Evolutionary conservation across 2,329 filamentous ascomycete genomes (phyloP), one percentile per base, ranked within the genome.

Genomic region (Aspergillus ustus): DNA sequence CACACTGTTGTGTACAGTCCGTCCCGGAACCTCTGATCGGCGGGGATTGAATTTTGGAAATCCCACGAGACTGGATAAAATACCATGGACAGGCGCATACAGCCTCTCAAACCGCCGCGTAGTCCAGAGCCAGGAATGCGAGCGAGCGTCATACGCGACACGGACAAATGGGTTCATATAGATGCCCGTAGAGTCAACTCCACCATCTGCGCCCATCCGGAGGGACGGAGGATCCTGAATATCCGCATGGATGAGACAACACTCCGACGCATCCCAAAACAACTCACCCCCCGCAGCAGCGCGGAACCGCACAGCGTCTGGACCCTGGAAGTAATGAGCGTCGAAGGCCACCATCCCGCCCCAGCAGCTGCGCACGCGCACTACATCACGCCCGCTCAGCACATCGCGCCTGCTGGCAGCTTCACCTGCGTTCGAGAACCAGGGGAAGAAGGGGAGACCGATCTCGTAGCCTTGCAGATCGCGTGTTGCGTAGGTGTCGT

Each of bases 131-230:
- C 85, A 88, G 1, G 77, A 75, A 11, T 90, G 80, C 0, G 86
- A 85, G 2, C 72, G 72, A 31, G 80, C 75, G 40, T 84, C 82
- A 72, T 92, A 92, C 1, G 90, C 86, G 3, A 91, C 88, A n/a
- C 90, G 85, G 46, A 92, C 84, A 70, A 85, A 92, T 0, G 90
- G 90, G 70, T 92, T 92, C 80, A 92, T 85, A 70, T 86, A 92
- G 52, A 91, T 87, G 1, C 85, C 86, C 19, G 15, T n/a, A n/a
- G n/a, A n/a, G n/a, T n/a, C n/a, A n/a, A n/a, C n/a, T n/a, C n/a
- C n/a, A n/a, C n/a, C n/a, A n/a, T n/a, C n/a, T n/a, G n/a, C n/a
- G n/a, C n/a, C n/a, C n/a, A 92, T 85, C 70, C 86, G 92, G 55
- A 91, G 0, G 83, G 83, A 44, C 34, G 68, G 72, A 9, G 72